A percentile compares a stretch with the other conserved stretches of the same genome.
Evolutionary conservation across 1,284 basidiomycete genomes (phyloP).

Genomic region (Pseudozyma thailandica): DNA sequence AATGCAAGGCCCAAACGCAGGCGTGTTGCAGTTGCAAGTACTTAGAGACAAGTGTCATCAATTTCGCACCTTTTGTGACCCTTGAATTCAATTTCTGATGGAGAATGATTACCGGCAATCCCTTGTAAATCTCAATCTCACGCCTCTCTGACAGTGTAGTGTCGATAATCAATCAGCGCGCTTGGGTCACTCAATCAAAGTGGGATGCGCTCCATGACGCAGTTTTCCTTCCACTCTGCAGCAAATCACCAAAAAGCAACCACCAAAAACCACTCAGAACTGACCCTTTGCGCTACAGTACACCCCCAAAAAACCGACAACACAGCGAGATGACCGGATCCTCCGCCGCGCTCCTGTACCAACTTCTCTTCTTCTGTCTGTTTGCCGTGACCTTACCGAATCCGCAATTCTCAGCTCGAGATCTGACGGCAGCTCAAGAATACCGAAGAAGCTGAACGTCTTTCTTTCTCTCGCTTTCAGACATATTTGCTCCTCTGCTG

Average conservation of each 20-base stretch:
- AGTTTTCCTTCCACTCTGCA: background rate
- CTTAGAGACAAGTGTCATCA: background rate
- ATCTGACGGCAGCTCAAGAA: too few species aligned
- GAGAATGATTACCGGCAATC: conserved; percentile 2
- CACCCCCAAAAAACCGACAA: conserved; percentile 4
- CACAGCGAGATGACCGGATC: conserved; percentile 10
- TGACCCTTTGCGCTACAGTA: background rate
- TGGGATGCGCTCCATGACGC: conserved; percentile 13
- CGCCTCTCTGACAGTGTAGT: too few species aligned
- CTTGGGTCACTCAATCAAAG: background rate
- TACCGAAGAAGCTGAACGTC: too few species aligned
- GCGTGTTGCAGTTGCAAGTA: too few species aligned
- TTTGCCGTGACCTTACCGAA: too few species aligned
- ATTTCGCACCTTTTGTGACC: background rate
- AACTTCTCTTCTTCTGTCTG: background rate
- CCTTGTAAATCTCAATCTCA: background rate
- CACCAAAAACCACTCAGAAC: background rate
- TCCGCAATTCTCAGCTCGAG: too few species aligned
- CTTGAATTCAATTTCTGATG: background rate
- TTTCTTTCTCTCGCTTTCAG: too few species aligned
- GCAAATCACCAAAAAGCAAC: background rate
- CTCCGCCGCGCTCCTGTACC: conserved; percentile 6
- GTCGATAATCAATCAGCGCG: conserved; percentile 7
- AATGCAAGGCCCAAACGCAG: conserved; percentile 8
- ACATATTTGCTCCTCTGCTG: too few species aligned